Conservation (phyloP, 2,329 filamentous ascomycete genomes). For the Diaporthe eres region DNA sequence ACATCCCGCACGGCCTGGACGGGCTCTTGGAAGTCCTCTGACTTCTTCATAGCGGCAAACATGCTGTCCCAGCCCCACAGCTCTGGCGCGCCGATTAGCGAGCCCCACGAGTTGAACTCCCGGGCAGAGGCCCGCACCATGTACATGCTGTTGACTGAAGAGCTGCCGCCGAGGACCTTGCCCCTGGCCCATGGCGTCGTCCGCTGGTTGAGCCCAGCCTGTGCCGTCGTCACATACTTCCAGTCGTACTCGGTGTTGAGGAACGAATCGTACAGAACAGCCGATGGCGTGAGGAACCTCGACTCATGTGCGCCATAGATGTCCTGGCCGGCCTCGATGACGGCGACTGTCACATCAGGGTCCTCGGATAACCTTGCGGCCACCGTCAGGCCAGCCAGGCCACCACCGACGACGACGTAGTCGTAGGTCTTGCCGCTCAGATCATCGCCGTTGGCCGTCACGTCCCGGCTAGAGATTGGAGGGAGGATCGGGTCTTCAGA, state of each 20-base stretch:
- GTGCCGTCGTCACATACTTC: conserved; percentile 28
- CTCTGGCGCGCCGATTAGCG: conserved; percentile 25
- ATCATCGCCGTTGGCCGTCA: conserved; percentile 14
- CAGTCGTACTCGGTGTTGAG: conserved; percentile 36
- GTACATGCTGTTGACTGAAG: conserved; percentile 36
- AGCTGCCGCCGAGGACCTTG: conserved; percentile 36
- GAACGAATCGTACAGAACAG: conserved; percentile 31
- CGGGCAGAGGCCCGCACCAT: conserved; percentile 30
- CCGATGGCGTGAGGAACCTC: conserved; percentile 33
- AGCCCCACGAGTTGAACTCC: conserved; percentile 33
- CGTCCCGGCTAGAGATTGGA: conserved; percentile 15
- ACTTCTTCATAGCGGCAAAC: conserved; percentile 37
- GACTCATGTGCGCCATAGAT: conserved; percentile 39
- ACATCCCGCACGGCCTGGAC: conserved; percentile 15
- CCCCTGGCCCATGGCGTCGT: conserved; percentile 31
- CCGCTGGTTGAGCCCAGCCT: conserved; percentile 28
- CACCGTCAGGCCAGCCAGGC: conserved; percentile 45
- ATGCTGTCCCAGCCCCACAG: conserved; percentile 34
- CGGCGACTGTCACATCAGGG: conserved; percentile 41
- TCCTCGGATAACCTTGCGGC: conserved; percentile 48
- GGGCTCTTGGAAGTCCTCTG: conserved; percentile 29
- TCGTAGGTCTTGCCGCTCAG: conserved; percentile 36
- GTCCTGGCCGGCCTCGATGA: conserved; percentile 39
- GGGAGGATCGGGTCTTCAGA: conserved; percentile 18
- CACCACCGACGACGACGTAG: conserved; percentile 40